Base-by-base conservation (phyloP, 2,329 filamentous ascomycete species). In the Berkeleyomyces rouxiae region DNA sequence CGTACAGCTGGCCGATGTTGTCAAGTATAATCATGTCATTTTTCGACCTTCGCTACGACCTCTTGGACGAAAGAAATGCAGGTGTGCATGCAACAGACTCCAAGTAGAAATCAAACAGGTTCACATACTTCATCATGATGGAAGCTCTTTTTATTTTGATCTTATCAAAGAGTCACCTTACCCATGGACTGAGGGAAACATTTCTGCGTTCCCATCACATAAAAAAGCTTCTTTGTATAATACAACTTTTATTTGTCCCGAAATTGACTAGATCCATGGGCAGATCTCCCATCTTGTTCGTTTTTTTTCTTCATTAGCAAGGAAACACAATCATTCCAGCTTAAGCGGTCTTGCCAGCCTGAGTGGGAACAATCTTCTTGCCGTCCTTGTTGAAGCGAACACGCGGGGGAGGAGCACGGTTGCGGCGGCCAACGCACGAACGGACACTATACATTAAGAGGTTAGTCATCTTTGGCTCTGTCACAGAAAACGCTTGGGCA, bases 331-430 rank as follows among this genome's bases (percentile, higher is more conserved):
- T 33, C 40, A 59, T 59, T 59, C 44, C 23, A 46, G 4, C 40
- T 65, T 65, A 64, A 36, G 61, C 61, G 72, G 80, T 79, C 81
- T 88, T 89, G 73, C 82, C 81, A 70, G 81, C 80, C 79, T 90
- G 85, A 75, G 87, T 87, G 70, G 92, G 90, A 77, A 86, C 87
- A 76, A 99, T 86, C 88, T 99, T 99, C 90, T 99, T 99, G 83
- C 91, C 92, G 76, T 99, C 93, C 87, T 97, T 96, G 88, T 99
- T 99, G 90, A 95, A 99, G 74, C 93, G 84, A 74, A 99, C 91
- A 76, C 93, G 86, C 75, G 93, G 93, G 71, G 93, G 93, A 73
- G 93, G 95, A 73, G 92, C 92, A 78, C 93, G 90, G 89, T 99
- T 99, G 80, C 93, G 93, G 78, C 93, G 92, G 73, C 95, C 93